Evolutionary conservation across 345 rosid species (phyloP), one percentile per base, ranked within the genome.

Genomic region (Eucalyptus dawsonii): DNA sequence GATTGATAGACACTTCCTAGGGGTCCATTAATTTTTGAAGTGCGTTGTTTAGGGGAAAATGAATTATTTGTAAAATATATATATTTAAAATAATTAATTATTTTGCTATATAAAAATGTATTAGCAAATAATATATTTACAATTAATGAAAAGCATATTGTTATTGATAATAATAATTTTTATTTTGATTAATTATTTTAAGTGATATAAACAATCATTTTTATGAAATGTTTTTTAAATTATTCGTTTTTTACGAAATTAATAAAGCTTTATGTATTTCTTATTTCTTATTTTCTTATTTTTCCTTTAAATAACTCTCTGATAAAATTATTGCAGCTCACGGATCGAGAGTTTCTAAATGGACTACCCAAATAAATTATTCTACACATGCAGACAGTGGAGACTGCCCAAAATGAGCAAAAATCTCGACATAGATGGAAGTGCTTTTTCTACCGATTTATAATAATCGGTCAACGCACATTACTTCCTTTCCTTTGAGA

Each of bases 161-260:
- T n/a, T 65, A 65, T n/a, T 4, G 19, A 14, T 2, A 3, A 40
- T 76, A 22, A 76, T 40, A 76, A 11, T 40, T 16, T 37, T 22
- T 11, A 10, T 9, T 1, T 40, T 40, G 1, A 4, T 76, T 40
- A 6, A 76, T 21, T 37, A 21, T 76, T 11, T 11, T 12, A 76
- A 76, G 15, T 1, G 5, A 76, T 4, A 37, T 1, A 40, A 21
- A 7, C 0, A 4, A 76, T 40, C 1, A 2, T 11, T 37, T n/a
- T 37, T 37, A 21, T 15, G 13, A 10, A 37, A 37, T 37, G 0
- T 19, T 72, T 72, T 37, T 19, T 1, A 37, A 37, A 72, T 19
- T 6, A 76, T 76, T 37, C 0, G 0, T 37, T 65, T n/a, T 65
- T 14, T 7, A 62, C 4, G 2, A 62, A 3, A 62, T 12, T 27